A percentile compares a stretch with the other conserved stretches of the same genome.
Conservation (phyloP, 1,284 basidiomycete species). For the Microbotryum violaceum region DNA sequence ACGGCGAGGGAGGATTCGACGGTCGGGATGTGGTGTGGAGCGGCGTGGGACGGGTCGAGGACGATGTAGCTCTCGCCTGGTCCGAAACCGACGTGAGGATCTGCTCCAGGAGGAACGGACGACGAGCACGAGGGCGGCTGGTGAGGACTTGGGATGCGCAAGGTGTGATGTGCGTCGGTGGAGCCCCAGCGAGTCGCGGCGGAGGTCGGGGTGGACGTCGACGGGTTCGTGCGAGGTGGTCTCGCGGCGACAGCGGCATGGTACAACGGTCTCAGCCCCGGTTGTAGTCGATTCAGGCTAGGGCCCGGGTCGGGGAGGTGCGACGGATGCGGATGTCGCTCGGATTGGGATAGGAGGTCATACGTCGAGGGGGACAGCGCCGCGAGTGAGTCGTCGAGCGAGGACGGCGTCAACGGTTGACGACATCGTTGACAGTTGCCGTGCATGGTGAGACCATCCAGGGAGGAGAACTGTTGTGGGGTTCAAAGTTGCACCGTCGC, state of each 20-base stretch:
- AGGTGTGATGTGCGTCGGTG: not conserved
- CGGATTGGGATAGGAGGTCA: slow-evolving; percentile 56
- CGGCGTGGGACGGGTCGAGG: too few relatives aligned
- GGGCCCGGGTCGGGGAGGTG: slow-evolving; percentile 51
- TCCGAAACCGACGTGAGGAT: too few relatives aligned
- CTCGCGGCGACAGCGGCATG: slow-evolving; percentile 37
- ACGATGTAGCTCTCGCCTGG: too few relatives aligned
- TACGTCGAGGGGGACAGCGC: slow-evolving; percentile 76
- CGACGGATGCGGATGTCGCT: slow-evolving; percentile 50
- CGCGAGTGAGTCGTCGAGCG: slow-evolving; percentile 71
- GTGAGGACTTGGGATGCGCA: too few relatives aligned
- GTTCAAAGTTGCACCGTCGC: not conserved
- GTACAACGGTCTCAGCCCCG: slow-evolving; percentile 34
- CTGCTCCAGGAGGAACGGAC: too few relatives aligned
- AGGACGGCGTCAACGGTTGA: slow-evolving; percentile 18
- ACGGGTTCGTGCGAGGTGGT: slow-evolving; percentile 39
- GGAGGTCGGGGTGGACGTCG: slow-evolving; percentile 46
- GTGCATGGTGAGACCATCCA: not conserved
- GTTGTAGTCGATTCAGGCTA: slow-evolving; percentile 55
- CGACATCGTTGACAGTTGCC: slow-evolving; percentile 26
- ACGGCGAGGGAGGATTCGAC: too few relatives aligned
- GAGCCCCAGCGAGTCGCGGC: slow-evolving; percentile 24
- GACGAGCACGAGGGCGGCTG: too few relatives aligned
- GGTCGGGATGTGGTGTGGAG: too few relatives aligned
- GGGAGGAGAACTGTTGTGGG: not conserved